phyloP scores from a whole-genome alignment of 768 basidiomycete genomes.

The Mycena haematopus region DNA sequence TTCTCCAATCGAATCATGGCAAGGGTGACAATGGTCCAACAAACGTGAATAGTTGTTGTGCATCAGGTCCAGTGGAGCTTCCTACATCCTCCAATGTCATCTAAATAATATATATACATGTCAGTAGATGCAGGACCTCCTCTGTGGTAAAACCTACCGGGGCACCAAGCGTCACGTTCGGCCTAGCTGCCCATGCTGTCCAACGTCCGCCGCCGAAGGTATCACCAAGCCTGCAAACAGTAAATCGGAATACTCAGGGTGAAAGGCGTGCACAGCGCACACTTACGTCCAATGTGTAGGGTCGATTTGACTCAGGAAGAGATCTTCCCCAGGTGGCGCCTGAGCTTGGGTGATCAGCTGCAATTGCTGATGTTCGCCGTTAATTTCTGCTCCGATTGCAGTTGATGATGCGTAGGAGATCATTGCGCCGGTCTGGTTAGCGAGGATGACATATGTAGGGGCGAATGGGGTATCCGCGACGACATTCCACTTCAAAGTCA shows the following conservation, averaged over 20 bases:
- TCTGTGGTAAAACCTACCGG: conserved; percentile 3
- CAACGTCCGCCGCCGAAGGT: not conserved
- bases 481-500: not conserved
- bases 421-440: not conserved
- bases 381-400: not conserved
- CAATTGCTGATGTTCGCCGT: conserved; percentile 1
- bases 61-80: conserved; percentile 2
- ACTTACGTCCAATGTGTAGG: conserved; percentile 5
- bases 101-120: conserved; percentile 5
- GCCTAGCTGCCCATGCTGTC: conserved; percentile 1
- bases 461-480: not conserved
- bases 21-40: conserved; percentile 5
- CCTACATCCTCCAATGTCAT: conserved; percentile 2
- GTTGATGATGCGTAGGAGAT: not conserved
- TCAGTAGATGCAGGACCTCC: not conserved
- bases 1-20: no score
- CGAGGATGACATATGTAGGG: not conserved
- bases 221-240: conserved; percentile 1
- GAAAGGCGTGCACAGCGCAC: not conserved
- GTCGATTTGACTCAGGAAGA: not conserved
- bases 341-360: not conserved
- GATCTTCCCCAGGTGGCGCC: not conserved
- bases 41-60: conserved; percentile 3
- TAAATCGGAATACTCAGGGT: not conserved
- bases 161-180: not conserved